Conservation (phyloP, 352 stramenopile genomes). For the Globisporangium splendens region DNA sequence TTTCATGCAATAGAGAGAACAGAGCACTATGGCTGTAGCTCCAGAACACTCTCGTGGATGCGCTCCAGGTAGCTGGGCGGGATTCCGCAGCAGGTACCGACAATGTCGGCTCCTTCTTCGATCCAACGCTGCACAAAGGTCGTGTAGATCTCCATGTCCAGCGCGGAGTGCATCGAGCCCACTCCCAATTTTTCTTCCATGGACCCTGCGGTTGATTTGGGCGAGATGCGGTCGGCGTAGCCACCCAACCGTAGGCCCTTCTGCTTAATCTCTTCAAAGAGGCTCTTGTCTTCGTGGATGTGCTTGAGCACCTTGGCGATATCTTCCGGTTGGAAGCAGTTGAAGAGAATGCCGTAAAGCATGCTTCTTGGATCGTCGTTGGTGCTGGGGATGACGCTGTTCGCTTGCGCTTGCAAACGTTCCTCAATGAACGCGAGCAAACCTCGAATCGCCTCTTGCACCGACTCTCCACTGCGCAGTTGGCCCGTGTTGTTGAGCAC, state of each 20-base stretch:
- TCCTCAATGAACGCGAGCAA: slow-evolving; percentile 38
- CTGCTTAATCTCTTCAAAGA: slow-evolving; percentile 27
- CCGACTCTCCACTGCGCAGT: slow-evolving; percentile 73
- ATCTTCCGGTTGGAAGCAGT: slow-evolving; percentile 90
- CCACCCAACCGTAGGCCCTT: slow-evolving; percentile 58
- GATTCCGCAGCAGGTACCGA: slow-evolving; percentile 90
- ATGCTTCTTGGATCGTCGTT: not conserved
- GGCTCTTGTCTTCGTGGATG: slow-evolving; percentile 31
- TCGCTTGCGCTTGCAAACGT: slow-evolving; percentile 12
- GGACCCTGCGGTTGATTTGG: slow-evolving; percentile 45
- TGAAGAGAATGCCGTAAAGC: slow-evolving; percentile 86
- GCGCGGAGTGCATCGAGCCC: slow-evolving; percentile 61
- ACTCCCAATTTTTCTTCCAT: slow-evolving; percentile 73
- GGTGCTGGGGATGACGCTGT: slow-evolving; percentile 1
- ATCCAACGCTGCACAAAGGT: slow-evolving; percentile 81
- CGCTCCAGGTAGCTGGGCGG: slow-evolving; percentile 70
- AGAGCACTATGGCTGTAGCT: not conserved
- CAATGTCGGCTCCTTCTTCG: slow-evolving; percentile 58
- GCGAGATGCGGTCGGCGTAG: slow-evolving; percentile 89
- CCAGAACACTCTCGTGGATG: slow-evolving; percentile 6
- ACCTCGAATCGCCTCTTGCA: slow-evolving; percentile 44
- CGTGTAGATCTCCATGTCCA: slow-evolving; percentile 67
- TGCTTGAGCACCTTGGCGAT: slow-evolving; percentile 79
- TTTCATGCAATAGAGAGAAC: not conserved
- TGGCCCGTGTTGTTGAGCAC: slow-evolving; percentile 67